phyloP scores from a whole-genome alignment of 2,329 filamentous ascomycete genomes.

The Ascochyta lentis region DNA sequence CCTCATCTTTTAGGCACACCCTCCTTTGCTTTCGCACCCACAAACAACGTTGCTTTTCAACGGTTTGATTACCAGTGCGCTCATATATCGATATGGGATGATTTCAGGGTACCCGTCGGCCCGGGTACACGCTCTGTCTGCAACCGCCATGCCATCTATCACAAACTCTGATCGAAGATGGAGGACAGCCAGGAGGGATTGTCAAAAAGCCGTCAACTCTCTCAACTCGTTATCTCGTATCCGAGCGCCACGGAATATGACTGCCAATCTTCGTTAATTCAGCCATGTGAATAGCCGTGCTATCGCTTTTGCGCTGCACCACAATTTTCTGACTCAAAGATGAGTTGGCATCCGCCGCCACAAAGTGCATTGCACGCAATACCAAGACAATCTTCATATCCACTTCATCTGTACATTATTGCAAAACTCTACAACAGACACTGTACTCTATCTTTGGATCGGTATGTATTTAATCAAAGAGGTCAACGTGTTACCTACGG shows the following conservation, averaged over 20 bases:
- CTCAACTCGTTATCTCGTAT: too few species aligned
- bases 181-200: too few species aligned
- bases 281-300: too few species aligned
- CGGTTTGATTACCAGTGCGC: neutral
- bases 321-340: neutral
- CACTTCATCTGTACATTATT: slow-evolving; percentile 6
- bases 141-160: too few species aligned
- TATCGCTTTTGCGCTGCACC: neutral
- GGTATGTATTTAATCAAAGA: neutral
- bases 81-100: neutral
- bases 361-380: neutral
- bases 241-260: neutral
- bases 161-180: too few species aligned
- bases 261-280: neutral
- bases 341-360: neutral
- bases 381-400: neutral
- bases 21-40: neutral
- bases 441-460: neutral
- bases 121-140: too few species aligned
- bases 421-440: neutral
- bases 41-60: neutral
- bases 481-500: neutral
- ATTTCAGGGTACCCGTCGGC: too few species aligned
- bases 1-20: neutral
- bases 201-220: too few species aligned